Evolutionary conservation across 1,284 basidiomycete genomes (phyloP).

Genomic region (Meira nashicola): DNA sequence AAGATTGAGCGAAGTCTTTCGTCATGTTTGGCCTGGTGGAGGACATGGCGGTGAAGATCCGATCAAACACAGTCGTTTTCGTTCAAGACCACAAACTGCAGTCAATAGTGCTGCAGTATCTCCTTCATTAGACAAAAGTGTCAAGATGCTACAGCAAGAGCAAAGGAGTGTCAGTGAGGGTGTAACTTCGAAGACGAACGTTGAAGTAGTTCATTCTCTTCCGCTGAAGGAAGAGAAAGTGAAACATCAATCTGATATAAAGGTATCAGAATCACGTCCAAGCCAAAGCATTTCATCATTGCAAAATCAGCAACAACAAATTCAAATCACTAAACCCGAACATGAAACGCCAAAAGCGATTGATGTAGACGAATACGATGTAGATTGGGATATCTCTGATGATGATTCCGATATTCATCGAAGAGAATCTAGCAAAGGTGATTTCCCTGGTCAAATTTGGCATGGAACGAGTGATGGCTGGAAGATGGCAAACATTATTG

Average conservation of each 20-base stretch:
- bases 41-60: background rate
- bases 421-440: background rate
- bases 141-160: background rate
- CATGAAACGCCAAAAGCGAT: conserved; percentile 31
- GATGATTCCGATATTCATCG: conserved; percentile 20
- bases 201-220: background rate
- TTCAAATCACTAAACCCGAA: conserved; percentile 8
- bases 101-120: background rate
- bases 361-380: conserved; percentile 7
- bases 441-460: conserved; percentile 1
- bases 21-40: conserved; percentile 9
- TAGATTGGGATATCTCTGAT: conserved; percentile 25
- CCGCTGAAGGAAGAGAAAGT: conserved; percentile 32
- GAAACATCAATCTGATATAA: background rate
- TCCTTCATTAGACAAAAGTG: background rate
- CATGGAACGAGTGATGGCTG: conserved; percentile 36
- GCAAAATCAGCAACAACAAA: background rate
- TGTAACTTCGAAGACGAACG: background rate
- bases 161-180: too few relatives aligned
- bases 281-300: background rate
- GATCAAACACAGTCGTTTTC: background rate
- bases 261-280: background rate
- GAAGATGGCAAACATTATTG: conserved; percentile 17
- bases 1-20: conserved; percentile 16
- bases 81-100: background rate